Evolutionary conservation across 441 rosid genomes (phyloP).

Genomic region (Populus hybrid): DNA sequence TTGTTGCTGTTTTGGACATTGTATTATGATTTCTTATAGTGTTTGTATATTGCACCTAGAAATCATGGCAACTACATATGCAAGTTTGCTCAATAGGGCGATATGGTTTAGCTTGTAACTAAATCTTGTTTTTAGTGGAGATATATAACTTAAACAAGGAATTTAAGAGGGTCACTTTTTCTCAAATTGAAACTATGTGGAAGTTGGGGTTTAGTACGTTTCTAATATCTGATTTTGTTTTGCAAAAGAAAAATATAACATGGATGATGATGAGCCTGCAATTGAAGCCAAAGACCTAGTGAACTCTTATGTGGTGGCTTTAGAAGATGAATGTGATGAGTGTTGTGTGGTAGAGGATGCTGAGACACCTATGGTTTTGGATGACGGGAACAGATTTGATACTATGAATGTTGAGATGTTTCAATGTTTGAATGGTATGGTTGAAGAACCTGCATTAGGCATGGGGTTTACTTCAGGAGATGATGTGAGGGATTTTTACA

Average conservation of each 20-base stretch:
- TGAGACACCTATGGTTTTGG: slow-evolving; percentile 21
- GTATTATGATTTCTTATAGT: neutral
- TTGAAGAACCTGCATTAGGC: slow-evolving; percentile 24
- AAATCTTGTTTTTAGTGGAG: neutral
- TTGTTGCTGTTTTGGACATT: neutral
- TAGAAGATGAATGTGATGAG: slow-evolving; percentile 21
- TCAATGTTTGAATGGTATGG: slow-evolving; percentile 13
- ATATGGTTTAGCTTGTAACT: neutral
- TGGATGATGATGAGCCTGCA: slow-evolving; percentile 19
- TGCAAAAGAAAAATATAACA: neutral
- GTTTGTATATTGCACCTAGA: neutral
- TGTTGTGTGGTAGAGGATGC: slow-evolving; percentile 22
- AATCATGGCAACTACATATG: neutral
- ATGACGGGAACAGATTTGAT: slow-evolving; percentile 11
- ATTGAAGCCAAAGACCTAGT: slow-evolving; percentile 19
- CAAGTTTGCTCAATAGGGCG: neutral
- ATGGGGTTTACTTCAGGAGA: slow-evolving; percentile 18
- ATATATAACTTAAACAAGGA: neutral
- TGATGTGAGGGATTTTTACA: neutral
- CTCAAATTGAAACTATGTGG: neutral
- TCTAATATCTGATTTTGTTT: neutral
- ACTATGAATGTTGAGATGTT: slow-evolving; percentile 16
- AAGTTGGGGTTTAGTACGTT: neutral
- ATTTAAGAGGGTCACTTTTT: neutral
- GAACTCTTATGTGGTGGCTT: slow-evolving; percentile 15